phyloP scores from a whole-genome alignment of 768 basidiomycete genomes.

The Lactifluus volemus region DNA sequence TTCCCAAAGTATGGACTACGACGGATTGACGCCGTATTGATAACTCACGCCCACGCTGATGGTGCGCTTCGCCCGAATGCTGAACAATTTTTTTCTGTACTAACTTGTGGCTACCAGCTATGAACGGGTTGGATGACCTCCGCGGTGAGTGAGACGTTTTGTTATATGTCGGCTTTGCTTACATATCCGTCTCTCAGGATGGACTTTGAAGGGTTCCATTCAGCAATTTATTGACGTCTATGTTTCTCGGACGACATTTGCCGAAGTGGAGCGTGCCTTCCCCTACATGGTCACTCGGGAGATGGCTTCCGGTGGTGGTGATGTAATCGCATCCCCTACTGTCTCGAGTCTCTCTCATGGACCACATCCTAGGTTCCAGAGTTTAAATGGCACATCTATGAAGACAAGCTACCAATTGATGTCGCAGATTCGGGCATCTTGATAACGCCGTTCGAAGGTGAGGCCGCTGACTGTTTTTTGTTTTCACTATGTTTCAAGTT shows the following conservation, averaged over 20 bases:
- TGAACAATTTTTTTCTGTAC: background rate
- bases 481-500: background rate
- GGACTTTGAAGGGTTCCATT: constrained; percentile 60
- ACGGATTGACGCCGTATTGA: constrained; percentile 62
- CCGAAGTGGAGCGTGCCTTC: constrained; percentile 60
- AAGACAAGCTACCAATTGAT: constrained; percentile 57
- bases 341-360: background rate
- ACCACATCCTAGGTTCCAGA: constrained; percentile 54
- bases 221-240: constrained; percentile 72
- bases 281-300: constrained; percentile 76
- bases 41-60: constrained; percentile 87
- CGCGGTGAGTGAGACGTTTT: constrained; percentile 42
- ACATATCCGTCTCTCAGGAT: constrained; percentile 36
- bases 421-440: constrained; percentile 54
- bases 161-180: background rate
- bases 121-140: constrained; percentile 86
- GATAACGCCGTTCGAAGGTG: constrained; percentile 61
- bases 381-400: constrained; percentile 76
- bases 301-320: constrained; percentile 72
- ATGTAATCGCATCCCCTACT: constrained; percentile 35
- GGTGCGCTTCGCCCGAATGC: constrained; percentile 29
- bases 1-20: constrained; percentile 70
- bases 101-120: constrained; percentile 36
- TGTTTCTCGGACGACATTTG: constrained; percentile 53
- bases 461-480: constrained; percentile 16